These are phyloP conservation scores for Aegilops tauschii DNA, from an alignment of 176 grass and related monocot genomes.

Conservation along the genomic window DNA sequence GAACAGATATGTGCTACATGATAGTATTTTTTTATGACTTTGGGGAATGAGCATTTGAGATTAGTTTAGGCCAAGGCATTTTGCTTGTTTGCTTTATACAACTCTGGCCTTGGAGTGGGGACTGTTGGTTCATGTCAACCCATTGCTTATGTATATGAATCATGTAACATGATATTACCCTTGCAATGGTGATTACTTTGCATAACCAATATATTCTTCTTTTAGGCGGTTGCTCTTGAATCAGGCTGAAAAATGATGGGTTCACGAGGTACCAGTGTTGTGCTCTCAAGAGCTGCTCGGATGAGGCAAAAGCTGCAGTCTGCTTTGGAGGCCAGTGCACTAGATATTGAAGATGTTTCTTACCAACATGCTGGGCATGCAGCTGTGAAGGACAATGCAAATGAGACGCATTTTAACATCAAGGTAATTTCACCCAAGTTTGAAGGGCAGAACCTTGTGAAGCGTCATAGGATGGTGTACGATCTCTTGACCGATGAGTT, in stretches of 20 bases:
- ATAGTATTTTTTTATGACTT: not conserved
- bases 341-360: conserved; percentile 96
- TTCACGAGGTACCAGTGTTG: conserved; percentile 50
- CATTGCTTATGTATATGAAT: not conserved
- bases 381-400: conserved; percentile 65
- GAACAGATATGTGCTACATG: not conserved
- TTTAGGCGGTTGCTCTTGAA: not conserved
- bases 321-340: conserved; percentile 74
- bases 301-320: conserved; percentile 87
- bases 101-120: not conserved
- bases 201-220: conserved; percentile 1
- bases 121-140: not conserved
- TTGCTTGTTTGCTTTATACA: not conserved
- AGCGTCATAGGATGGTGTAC: conserved; percentile 90
- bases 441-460: conserved; percentile 83
- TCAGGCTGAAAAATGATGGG: conserved; percentile 40
- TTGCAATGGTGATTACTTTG: conserved; percentile 3
- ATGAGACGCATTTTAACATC: conserved; percentile 94
- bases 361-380: conserved; percentile 86
- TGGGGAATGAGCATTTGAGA: not conserved
- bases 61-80: not conserved
- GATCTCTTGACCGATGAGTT: conserved; percentile 83
- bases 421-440: conserved; percentile 85
- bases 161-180: not conserved
- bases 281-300: conserved; percentile 77